Percentiles rank a stretch among this genome's conserved stretches.
Conservation (phyloP, 345 rosid genomes). For the Clausena lansium region DNA sequence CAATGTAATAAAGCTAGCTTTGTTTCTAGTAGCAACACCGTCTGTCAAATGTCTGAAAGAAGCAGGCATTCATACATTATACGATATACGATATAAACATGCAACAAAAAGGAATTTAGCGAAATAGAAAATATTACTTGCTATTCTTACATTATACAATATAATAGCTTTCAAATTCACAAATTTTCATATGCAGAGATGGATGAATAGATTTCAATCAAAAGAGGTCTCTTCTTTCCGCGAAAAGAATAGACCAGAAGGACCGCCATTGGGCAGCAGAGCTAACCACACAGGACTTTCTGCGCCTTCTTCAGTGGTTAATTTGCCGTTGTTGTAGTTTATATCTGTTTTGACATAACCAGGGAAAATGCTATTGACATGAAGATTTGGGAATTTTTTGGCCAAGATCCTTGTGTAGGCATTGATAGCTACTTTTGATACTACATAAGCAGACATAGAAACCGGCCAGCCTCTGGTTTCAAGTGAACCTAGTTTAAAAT, state of each 20-base stretch:
- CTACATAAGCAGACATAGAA: slow-evolving; percentile 29
- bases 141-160: too few relatives aligned
- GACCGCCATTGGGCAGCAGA: slow-evolving; percentile 40
- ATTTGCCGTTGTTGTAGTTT: slow-evolving; percentile 32
- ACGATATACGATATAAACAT: too few relatives aligned
- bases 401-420: slow-evolving; percentile 47
- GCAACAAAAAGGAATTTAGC: not conserved
- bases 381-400: slow-evolving; percentile 29
- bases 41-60: not conserved
- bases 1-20: too few relatives aligned
- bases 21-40: too few relatives aligned
- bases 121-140: not conserved
- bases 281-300: slow-evolving; percentile 37
- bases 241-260: slow-evolving; percentile 44
- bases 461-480: slow-evolving; percentile 37
- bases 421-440: slow-evolving; percentile 44
- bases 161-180: not conserved
- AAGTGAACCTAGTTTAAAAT: slow-evolving; percentile 36
- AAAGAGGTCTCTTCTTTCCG: slow-evolving; percentile 31
- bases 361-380: slow-evolving; percentile 49
- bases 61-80: too few relatives aligned
- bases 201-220: not conserved
- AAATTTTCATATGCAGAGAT: too few relatives aligned
- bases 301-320: slow-evolving; percentile 45
- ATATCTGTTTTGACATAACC: slow-evolving; percentile 50